Evolutionary conservation across 148 eudicot genomes (phyloP), one percentile per base, ranked within the genome.

Genomic region (Drosera capensis): DNA sequence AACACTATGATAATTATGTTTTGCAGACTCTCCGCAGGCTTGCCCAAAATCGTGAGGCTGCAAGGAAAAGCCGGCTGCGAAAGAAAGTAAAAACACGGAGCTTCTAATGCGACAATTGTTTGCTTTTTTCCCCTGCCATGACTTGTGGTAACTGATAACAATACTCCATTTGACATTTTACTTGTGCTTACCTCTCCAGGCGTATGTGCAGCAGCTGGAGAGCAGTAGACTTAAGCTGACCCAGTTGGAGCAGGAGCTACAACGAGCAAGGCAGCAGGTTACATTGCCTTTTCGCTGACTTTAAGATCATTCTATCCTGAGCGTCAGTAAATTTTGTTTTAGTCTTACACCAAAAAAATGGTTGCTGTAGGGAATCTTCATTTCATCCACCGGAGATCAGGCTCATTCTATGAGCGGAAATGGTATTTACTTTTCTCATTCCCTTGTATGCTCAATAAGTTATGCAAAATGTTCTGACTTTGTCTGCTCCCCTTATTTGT

Each of bases 41-140:
- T 54, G 78, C 78, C n/a, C 78, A 73, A 45, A 73, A 73, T 40
- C 78, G 78, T 14, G 78, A 73, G 23, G 78, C 78, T 49, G 78
- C 78, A 36, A 73, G 78, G 58, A 73, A 73, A 55, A 68, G 78
- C 40, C 71, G 74, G 36, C 35, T 73, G 51, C 53, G 78, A 51
- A 73, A 73, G 57, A 73, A 73, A 58, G 78, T 73, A 58, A 45
- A 71, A 13, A 7, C 29, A 39, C 40, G 46, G 31, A 11, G 5
- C 11, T 28, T 5, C 31, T 28, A 28, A 28, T 28, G 31, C 31
- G 11, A 28, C 31, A 13, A 34, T 13, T 34, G n/a, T 11, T 11
- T 15, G 3, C 14, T 11, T 15, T 14, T 3, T 15, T 11, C 38
- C 14, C 9, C 38, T 34, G 9, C 38, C 38, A 3, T n/a, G n/a